Base-by-base conservation (phyloP, 441 rosid genomes). In the Manihot esculenta region DNA sequence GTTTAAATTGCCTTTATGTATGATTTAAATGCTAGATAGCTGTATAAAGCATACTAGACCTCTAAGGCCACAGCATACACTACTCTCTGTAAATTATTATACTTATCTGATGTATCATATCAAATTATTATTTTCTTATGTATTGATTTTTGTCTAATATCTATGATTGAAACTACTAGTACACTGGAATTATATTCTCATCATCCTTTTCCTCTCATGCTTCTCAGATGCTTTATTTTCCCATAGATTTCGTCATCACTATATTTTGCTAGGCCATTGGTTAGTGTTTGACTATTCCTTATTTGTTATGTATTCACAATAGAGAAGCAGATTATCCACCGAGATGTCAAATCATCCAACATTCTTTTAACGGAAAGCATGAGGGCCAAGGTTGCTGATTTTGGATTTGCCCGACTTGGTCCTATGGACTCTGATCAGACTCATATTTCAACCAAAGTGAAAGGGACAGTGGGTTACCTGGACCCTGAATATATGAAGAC, bases 401-500 rank as follows among this genome's bases (percentile, higher is more conserved):
- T 94, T 55, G 99, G 99, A 42, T 94, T 94, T 56, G 97, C 97
- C 33, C 87, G 92, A 85, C 80, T 84, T 18, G 97, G 96, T 71
- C 77, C 91, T 0, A 66, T 80, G 70, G 97, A 92, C 64, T 14
- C 89, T 7, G 92, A 92, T 63, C 77, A 78, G 61, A 94, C 97
- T 44, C 97, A 92, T 61, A 81, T 94, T 51, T 84, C 92, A 60
- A 94, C 99, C 49, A 83, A 86, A 82, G 94, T 92, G 78, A 94
- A 88, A 83, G 99, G 99, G 77, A 94, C 99, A 21, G 83, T 94
- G 57, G 97, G 99, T 71, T 94, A 94, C 79, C 91, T 94, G 0
- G 99, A 94, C 77, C 99, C 99, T 1, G 97, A 90, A 79, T 94
- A 94, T 76, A 94, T 94, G 99, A 88, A 79, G 82, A 90, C 97